Conservation (phyloP, 768 basidiomycete genomes). For the Coprinellus aureogranulatus region DNA sequence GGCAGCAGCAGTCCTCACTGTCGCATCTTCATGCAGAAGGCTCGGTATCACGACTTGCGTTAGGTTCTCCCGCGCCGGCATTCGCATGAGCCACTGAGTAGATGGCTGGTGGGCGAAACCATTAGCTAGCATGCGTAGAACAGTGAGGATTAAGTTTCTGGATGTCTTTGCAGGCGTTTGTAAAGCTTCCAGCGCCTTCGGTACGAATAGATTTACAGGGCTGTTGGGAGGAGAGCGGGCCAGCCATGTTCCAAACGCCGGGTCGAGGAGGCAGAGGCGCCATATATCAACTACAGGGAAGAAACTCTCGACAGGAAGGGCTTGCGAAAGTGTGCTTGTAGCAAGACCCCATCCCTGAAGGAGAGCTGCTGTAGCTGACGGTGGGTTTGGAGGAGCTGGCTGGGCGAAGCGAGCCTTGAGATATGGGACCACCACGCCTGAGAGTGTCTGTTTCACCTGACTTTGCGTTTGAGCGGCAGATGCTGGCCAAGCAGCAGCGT, state of each 20-base stretch:
- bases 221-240: slow-evolving; percentile 24
- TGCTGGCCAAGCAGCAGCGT: slow-evolving; percentile 38
- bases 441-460: slow-evolving; percentile 51
- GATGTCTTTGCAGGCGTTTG: slow-evolving; percentile 29
- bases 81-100: slow-evolving; percentile 31
- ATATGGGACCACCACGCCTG: slow-evolving; percentile 54
- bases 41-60: slow-evolving; percentile 62
- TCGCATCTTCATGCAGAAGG: slow-evolving; percentile 64
- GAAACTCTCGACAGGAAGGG: slow-evolving; percentile 52
- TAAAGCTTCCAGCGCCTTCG: slow-evolving; percentile 37
- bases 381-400: slow-evolving; percentile 14
- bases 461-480: slow-evolving; percentile 25
- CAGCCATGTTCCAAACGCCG: slow-evolving; percentile 51
- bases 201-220: slow-evolving; percentile 45
- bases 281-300: slow-evolving; percentile 86
- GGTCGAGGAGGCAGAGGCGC: slow-evolving; percentile 73
- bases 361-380: slow-evolving; percentile 34
- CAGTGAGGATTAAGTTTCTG: slow-evolving; percentile 62
- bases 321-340: slow-evolving; percentile 39
- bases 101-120: slow-evolving; percentile 55
- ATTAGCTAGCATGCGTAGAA: slow-evolving; percentile 69
- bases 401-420: slow-evolving; percentile 57
- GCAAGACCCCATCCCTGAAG: slow-evolving; percentile 50
- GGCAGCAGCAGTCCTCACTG: slow-evolving; percentile 76
- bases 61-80: slow-evolving; percentile 29